These are phyloP conservation scores for Podaxis mareebaensis DNA, from an alignment of 768 basidiomycete species.

Conservation along the genomic window DNA sequence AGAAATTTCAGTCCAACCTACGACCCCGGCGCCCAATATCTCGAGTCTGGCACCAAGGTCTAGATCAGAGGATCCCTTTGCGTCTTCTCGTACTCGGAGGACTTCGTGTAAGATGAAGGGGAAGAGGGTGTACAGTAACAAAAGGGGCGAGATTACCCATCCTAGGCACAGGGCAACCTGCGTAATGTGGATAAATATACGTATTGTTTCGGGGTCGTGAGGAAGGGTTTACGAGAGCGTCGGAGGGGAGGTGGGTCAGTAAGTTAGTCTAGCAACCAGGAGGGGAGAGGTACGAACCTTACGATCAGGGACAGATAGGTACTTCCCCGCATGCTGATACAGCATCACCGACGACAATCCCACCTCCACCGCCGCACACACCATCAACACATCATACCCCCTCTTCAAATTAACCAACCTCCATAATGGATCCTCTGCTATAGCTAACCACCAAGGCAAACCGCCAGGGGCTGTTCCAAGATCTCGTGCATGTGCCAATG, in stretches of 20 bases:
- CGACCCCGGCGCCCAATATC: not conserved
- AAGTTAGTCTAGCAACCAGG: not conserved
- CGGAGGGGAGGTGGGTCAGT: too few species aligned
- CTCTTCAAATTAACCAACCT: not conserved
- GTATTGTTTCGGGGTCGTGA: not conserved
- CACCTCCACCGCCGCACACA: not conserved
- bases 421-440: not conserved
- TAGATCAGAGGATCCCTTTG: too few species aligned
- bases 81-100: not conserved
- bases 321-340: slow-evolving; percentile 3
- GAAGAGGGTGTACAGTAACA: not conserved
- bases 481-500: not conserved
- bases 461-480: not conserved
- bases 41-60: not conserved
- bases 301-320: slow-evolving; percentile 4
- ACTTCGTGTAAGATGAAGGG: not conserved
- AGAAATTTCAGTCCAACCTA: not conserved
- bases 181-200: not conserved
- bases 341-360: not conserved
- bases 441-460: not conserved
- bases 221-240: too few species aligned
- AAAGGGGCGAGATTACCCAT: not conserved
- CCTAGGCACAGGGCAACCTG: not conserved
- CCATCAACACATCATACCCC: not conserved
- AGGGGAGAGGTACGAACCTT: not conserved